These are phyloP conservation scores for Penicillium paxilli DNA, from an alignment of 495 filamentous ascomycete genomes.

Conservation along the genomic window DNA sequence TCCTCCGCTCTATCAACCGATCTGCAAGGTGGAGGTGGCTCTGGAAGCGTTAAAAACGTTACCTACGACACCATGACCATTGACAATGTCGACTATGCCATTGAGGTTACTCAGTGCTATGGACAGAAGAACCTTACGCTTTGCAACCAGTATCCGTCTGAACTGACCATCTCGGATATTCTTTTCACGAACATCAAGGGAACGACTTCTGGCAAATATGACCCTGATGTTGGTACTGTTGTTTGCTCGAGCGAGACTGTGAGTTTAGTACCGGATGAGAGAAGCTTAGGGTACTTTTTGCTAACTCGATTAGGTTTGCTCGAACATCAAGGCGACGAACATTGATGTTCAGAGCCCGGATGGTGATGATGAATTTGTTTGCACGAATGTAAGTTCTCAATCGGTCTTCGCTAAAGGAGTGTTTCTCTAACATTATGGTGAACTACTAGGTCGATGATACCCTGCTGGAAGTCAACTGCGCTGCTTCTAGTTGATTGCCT, in stretches of 20 bases:
- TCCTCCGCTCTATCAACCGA: conserved; percentile 51
- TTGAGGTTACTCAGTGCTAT: conserved; percentile 67
- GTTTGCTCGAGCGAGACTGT: conserved; percentile 56
- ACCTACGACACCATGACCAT: conserved; percentile 57
- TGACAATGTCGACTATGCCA: conserved; percentile 62
- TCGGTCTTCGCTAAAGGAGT: background rate
- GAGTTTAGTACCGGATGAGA: conserved; percentile 7
- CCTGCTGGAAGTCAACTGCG: conserved; percentile 46
- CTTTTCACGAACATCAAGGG: conserved; percentile 55
- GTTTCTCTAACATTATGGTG: background rate
- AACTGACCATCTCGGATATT: conserved; percentile 57
- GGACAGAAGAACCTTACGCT: conserved; percentile 62
- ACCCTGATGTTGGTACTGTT: conserved; percentile 53
- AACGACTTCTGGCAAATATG: conserved; percentile 50
- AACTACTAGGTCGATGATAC: conserved; percentile 36
- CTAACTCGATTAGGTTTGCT: conserved; percentile 43
- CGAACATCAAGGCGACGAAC: conserved; percentile 48
- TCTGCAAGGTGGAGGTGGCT: conserved; percentile 62
- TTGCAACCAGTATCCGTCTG: conserved; percentile 48
- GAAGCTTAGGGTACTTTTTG: background rate
- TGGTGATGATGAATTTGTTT: conserved; percentile 50
- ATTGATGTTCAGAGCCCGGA: conserved; percentile 54
- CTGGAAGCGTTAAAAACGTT: conserved; percentile 54
- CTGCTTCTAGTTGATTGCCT: background rate
- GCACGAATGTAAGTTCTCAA: conserved; percentile 47